Evolutionary conservation across 306 rosid species (phyloP).

Genomic region (Dryas octopetala): DNA sequence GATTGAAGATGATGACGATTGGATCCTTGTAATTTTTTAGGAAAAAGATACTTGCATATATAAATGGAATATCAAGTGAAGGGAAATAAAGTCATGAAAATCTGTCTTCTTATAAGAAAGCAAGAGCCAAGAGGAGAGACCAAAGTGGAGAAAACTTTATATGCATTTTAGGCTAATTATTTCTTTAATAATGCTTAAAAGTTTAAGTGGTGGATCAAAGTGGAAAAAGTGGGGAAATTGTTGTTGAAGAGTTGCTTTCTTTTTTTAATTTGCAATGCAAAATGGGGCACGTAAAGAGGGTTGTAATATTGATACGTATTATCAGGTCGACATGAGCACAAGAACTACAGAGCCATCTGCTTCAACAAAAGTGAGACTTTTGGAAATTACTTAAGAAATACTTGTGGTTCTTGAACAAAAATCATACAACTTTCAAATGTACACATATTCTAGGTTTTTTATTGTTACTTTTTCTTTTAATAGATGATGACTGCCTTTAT

Average conservation of each 20-base stretch:
- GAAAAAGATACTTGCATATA: not conserved
- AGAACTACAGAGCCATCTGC: slow-evolving; percentile 5
- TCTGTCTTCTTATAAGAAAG: slow-evolving; percentile 29
- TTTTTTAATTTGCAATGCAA: not conserved
- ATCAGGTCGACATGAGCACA: not conserved
- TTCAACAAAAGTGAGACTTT: slow-evolving; percentile 15
- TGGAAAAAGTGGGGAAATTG: not conserved
- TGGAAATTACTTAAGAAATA: not conserved
- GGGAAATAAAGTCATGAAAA: slow-evolving; percentile 12
- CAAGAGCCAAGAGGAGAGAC: not conserved
- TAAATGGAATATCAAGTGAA: not conserved
- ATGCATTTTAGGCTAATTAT: not conserved
- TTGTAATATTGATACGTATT: not conserved
- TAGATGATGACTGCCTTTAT: not conserved
- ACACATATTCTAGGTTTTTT: too few species aligned
- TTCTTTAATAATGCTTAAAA: slow-evolving; percentile 22
- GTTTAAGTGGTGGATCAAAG: slow-evolving; percentile 3
- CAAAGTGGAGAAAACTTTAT: slow-evolving; percentile 14
- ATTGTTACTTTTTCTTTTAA: not conserved
- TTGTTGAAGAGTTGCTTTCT: slow-evolving; percentile 13
- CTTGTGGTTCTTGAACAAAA: not conserved
- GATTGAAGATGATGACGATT: not conserved
- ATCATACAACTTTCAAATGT: not conserved
- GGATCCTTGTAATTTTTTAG: not conserved
- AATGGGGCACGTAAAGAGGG: not conserved